Percentiles rank a stretch among this genome's conserved stretches.
Conservation (phyloP, 345 rosid species). For the Rhodomyrtus tomentosa region DNA sequence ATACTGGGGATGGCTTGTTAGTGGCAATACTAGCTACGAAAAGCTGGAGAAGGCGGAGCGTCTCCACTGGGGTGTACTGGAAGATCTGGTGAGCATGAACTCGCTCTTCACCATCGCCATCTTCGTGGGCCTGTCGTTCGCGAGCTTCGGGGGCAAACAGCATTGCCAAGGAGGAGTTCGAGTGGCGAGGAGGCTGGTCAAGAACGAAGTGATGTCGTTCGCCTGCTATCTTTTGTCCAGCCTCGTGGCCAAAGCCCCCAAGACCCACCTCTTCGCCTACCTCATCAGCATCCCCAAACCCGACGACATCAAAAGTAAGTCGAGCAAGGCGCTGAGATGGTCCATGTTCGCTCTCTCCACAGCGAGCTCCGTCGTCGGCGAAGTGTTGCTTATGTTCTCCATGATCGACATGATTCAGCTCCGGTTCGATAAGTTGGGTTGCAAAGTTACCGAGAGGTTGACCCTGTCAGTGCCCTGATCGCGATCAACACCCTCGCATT, state of each 20-base stretch:
- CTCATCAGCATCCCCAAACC: background rate
- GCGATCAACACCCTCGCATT: slow-evolving; percentile 9
- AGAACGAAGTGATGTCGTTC: slow-evolving; percentile 23
- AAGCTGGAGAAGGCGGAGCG: background rate
- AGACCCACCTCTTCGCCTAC: background rate
- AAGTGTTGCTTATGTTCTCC: slow-evolving; percentile 12
- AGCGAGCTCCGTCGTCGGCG: slow-evolving; percentile 9
- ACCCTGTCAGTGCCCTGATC: slow-evolving; percentile 2
- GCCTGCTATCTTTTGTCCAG: slow-evolving; percentile 22
- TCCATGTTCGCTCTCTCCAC: slow-evolving; percentile 1
- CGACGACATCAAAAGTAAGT: background rate
- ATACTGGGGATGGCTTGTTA: background rate
- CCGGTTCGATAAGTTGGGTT: slow-evolving; percentile 15
- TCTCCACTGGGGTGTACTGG: background rate
- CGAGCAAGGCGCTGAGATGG: background rate
- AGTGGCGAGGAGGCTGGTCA: slow-evolving; percentile 4
- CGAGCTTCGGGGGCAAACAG: background rate
- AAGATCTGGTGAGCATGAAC: background rate
- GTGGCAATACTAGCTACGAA: accelerated
- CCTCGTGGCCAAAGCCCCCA: slow-evolving; percentile 6
- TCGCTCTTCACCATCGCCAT: background rate
- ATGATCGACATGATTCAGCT: slow-evolving; percentile 23
- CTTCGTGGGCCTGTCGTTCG: background rate
- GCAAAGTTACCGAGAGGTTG: slow-evolving; percentile 1
- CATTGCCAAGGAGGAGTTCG: background rate